Conservation (phyloP, 1,284 basidiomycete genomes). For the Grifola frondosa region DNA sequence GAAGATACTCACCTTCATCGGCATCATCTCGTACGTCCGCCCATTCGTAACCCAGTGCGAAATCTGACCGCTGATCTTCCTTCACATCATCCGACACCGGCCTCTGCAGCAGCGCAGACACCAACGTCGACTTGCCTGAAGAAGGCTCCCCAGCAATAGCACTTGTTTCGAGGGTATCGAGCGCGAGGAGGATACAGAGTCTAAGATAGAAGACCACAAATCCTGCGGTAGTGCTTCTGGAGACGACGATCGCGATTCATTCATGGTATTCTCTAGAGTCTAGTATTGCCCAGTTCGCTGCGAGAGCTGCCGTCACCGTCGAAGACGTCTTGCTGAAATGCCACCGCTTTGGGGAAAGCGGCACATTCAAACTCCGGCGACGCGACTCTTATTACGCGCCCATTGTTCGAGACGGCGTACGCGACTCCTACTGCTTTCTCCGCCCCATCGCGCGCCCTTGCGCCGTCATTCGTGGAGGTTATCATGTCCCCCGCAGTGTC, state of each 20-base stretch:
- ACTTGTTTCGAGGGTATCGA: constrained; percentile 87
- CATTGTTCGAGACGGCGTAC: constrained; percentile 3
- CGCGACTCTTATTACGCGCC: constrained; percentile 18
- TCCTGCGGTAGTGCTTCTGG: constrained; percentile 75
- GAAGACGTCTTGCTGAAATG: constrained; percentile 2
- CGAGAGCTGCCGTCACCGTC: background rate
- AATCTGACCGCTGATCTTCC: constrained; percentile 58
- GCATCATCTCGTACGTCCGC: constrained; percentile 83
- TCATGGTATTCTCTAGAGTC: constrained; percentile 29
- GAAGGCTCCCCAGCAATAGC: constrained; percentile 73
- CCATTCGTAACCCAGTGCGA: constrained; percentile 87
- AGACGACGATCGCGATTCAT: constrained; percentile 57
- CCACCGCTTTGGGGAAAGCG: constrained; percentile 2
- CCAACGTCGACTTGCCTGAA: constrained; percentile 76
- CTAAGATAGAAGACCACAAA: constrained; percentile 88
- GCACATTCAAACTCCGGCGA: constrained; percentile 20
- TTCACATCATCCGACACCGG: constrained; percentile 52
- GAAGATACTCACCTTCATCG: constrained; percentile 71
- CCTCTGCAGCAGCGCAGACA: constrained; percentile 70
- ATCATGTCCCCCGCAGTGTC: constrained; percentile 43
- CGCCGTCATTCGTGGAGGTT: constrained; percentile 21
- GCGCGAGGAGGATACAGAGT: constrained; percentile 82
- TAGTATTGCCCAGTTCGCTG: background rate
- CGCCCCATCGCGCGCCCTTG: constrained; percentile 1
- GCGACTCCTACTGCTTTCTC: background rate